Percentiles rank a stretch among this genome's conserved stretches.
These are phyloP conservation scores for Ramaria rubella DNA, from an alignment of 768 basidiomycete genomes.

Conservation along the genomic window DNA sequence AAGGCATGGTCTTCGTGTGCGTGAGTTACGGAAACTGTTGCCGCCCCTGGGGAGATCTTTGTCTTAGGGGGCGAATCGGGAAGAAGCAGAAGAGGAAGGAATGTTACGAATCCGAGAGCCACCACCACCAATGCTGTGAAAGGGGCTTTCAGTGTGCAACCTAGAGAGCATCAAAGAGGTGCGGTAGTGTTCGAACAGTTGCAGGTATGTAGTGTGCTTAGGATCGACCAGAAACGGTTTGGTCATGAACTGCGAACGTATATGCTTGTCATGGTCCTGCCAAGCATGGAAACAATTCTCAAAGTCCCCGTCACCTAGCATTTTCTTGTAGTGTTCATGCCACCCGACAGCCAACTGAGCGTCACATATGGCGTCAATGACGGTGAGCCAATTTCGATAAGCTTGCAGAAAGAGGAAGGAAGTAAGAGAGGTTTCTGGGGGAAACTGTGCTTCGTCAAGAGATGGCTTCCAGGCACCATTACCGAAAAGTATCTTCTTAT, in stretches of 20 bases:
- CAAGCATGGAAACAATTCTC: not conserved
- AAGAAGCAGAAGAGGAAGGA: not conserved
- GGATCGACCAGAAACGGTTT: not conserved
- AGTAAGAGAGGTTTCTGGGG: not conserved
- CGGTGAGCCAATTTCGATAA: not conserved
- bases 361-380: not conserved
- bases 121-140: not conserved
- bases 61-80: not conserved
- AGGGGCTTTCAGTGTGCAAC: not conserved
- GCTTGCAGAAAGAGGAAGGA: not conserved
- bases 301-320: not conserved
- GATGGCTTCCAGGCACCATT: not conserved
- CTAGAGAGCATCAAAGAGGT: not conserved
- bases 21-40: not conserved
- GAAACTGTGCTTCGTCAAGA: not conserved
- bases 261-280: not conserved
- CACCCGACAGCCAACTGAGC: not conserved
- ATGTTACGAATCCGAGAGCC: too few relatives aligned
- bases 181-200: not conserved
- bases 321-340: not conserved
- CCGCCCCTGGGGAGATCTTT: not conserved
- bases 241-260: not conserved
- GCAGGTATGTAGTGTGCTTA: not conserved
- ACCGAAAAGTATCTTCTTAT: not conserved
- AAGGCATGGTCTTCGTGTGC: not conserved